phyloP scores from a whole-genome alignment of 1,284 basidiomycete genomes.

The Phenoliferia sp. region DNA sequence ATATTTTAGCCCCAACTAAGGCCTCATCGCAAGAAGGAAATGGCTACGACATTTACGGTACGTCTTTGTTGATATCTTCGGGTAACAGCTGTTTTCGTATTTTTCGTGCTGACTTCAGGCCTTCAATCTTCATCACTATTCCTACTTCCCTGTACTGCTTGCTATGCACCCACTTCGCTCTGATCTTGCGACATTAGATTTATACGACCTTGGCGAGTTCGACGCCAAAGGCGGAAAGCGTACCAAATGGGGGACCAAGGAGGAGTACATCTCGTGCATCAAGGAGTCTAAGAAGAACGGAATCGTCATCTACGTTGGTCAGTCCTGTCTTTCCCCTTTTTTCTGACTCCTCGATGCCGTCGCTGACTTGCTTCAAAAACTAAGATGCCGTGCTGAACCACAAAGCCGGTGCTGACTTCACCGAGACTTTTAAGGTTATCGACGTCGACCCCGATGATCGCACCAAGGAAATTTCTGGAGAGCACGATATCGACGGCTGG shows the following conservation, averaged over 20 bases:
- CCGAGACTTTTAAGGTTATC: constrained; percentile 68
- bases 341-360: too few species aligned
- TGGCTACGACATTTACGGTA: constrained; percentile 48
- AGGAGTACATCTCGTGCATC: constrained; percentile 69
- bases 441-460: constrained; percentile 60
- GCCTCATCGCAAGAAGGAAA: constrained; percentile 42
- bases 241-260: constrained; percentile 88
- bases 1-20: constrained; percentile 43
- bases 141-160: constrained; percentile 48
- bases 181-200: too few species aligned
- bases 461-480: constrained; percentile 53
- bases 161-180: not conserved
- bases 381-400: constrained; percentile 53
- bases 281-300: constrained; percentile 46
- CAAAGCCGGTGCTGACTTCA: constrained; percentile 67
- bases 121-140: not conserved
- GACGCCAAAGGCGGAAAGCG: constrained; percentile 68
- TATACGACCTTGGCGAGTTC: constrained; percentile 71
- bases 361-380: constrained; percentile 33
- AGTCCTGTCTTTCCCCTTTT: not conserved
- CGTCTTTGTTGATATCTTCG: not conserved
- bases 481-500: constrained; percentile 75
- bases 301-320: constrained; percentile 66
- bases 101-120: not conserved
- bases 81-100: not conserved